Percentiles rank a stretch among this genome's conserved stretches.
phyloP scores from a whole-genome alignment of 192 early-diverging fungal species.

The Coemansia guatemalensis region DNA sequence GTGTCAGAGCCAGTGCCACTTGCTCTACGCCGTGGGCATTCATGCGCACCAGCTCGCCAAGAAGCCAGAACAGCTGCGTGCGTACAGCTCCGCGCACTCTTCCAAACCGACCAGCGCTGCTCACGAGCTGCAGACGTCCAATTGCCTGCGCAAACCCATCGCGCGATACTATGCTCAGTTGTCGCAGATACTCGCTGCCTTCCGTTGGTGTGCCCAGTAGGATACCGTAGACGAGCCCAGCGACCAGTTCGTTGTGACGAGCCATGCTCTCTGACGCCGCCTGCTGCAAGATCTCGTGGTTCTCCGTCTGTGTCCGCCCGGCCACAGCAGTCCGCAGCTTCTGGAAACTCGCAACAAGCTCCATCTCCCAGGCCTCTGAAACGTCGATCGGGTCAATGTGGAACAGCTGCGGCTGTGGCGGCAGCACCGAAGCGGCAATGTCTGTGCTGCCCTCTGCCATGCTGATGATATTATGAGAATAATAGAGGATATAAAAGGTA shows the following conservation, averaged over 20 bases:
- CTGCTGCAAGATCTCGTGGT: conserved; percentile 63
- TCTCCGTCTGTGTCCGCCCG: conserved; percentile 57
- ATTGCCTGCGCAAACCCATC: conserved; percentile 58
- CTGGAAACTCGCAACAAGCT: conserved; percentile 39
- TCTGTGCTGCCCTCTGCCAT: background rate
- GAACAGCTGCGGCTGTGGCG: conserved; percentile 49
- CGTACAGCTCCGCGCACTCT: conserved; percentile 37
- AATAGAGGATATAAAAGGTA: background rate
- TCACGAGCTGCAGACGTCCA: conserved; percentile 38
- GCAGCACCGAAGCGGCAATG: conserved; percentile 10
- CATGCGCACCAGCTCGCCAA: conserved; percentile 56
- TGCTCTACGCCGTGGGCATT: conserved; percentile 55
- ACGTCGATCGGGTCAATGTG: conserved; percentile 50
- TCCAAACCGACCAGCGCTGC: conserved; percentile 34
- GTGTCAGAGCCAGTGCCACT: conserved; percentile 54
- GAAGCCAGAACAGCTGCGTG: conserved; percentile 61
- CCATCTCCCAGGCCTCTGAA: conserved; percentile 52
- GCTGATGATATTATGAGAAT: background rate
- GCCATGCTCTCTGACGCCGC: conserved; percentile 56
- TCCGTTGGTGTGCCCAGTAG: conserved; percentile 33
- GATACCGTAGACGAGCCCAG: conserved; percentile 62
- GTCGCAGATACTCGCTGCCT: conserved; percentile 54
- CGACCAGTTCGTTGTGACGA: conserved; percentile 53
- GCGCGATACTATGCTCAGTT: conserved; percentile 62
- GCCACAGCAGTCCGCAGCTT: conserved; percentile 25